These are phyloP conservation scores for Fusarium irregulare DNA, from an alignment of 2,329 filamentous ascomycete species.

Conservation along the genomic window DNA sequence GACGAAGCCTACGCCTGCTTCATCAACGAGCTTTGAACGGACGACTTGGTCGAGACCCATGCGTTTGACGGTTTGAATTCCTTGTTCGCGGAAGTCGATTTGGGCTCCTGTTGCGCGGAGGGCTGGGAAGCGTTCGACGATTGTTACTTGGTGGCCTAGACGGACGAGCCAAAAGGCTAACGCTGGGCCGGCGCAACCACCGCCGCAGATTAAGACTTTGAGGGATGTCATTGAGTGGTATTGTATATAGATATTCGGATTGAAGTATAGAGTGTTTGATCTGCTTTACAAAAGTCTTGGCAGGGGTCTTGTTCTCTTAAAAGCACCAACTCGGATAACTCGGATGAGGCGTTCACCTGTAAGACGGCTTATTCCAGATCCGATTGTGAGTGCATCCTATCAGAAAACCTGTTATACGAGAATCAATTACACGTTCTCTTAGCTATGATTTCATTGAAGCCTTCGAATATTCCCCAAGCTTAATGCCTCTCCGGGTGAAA, in stretches of 20 bases:
- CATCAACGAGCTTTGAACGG: conserved; percentile 17
- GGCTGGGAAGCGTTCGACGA: conserved; percentile 53
- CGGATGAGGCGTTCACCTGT: background rate
- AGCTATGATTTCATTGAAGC: background rate
- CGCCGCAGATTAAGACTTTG: conserved; percentile 48
- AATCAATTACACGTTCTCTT: background rate
- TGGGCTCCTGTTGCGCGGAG: conserved; percentile 27
- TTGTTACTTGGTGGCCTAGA: conserved; percentile 49
- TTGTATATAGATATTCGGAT: background rate
- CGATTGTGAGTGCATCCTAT: background rate
- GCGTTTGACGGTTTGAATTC: conserved; percentile 16
- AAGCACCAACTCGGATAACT: background rate
- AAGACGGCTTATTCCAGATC: background rate
- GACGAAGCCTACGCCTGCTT: conserved; percentile 18
- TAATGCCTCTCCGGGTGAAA: accelerated
- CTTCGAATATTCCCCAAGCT: accelerated
- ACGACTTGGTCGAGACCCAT: conserved; percentile 17
- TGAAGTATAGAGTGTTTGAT: background rate
- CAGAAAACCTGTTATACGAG: background rate
- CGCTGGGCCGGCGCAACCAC: conserved; percentile 50
- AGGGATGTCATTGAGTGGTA: conserved; percentile 11
- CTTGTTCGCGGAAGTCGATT: conserved; percentile 32
- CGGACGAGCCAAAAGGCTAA: conserved; percentile 49
- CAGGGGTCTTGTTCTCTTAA: background rate
- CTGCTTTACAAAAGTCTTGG: background rate